Base-by-base conservation (phyloP, 2,329 filamentous ascomycete genomes). In the Colletotrichum tanaceti region DNA sequence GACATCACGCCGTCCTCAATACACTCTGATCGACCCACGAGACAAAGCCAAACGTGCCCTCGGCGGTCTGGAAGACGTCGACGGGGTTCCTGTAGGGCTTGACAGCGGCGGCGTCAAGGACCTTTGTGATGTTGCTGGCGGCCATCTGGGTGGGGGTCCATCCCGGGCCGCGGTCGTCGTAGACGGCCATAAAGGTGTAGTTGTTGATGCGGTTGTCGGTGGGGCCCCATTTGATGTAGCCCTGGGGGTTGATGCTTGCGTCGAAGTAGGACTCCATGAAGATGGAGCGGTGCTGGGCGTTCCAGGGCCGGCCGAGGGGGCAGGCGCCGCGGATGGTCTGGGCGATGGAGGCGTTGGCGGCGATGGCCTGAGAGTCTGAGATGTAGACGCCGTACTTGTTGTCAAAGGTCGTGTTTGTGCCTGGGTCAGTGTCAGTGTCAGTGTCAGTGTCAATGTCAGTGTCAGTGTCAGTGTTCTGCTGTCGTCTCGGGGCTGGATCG, bases 381-480 rank as follows among this genome's bases (percentile, higher is more conserved):
- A 92, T 85, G 75, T 91, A 91, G 0, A 88, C 85, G 10, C 90
- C 89, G 75, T 90, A 91, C 72, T 89, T 89, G 78, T 92, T 92
- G 5, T 77, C 75, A 59, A 88, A 90, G 0, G 88, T 90, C 0
- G 89, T 91, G 76, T 91, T 90, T 0, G 86, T 77, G 2, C 81
- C 76, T 73, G 22, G 52, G 32, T 35, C 32, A 13, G 13, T 0
- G 46, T 3, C 3, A 18, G 16, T 50, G 54, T 70, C n/a, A 70
- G 53, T 47, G 28, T 32, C n/a, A n/a, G n/a, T n/a, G n/a, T n/a
- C n/a, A n/a, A n/a, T n/a, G n/a, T n/a, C n/a, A n/a, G n/a, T n/a
- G 32, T 35, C 32, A 13, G 13, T 0, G 46, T 3, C 3, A 18
- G 16, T 50, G 54, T 70, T n/a, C 32, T 35, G 32, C 32, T 35